A percentile compares a stretch with the other conserved stretches of the same genome.
Conservation (phyloP, 495 filamentous ascomycete genomes). For the Daldinia loculata region DNA sequence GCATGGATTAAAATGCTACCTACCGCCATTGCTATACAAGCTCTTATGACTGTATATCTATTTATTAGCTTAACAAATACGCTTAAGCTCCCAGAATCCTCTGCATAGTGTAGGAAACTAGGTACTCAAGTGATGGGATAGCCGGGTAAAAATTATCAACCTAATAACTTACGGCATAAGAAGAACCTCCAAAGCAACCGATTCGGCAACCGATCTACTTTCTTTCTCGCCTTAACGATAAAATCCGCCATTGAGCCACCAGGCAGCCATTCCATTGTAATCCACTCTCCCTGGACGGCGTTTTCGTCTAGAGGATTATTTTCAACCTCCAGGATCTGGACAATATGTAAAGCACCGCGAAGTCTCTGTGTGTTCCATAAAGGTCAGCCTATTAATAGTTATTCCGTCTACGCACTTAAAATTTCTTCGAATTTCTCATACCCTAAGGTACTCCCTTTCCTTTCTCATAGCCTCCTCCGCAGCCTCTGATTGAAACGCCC, state of each 20-base stretch:
- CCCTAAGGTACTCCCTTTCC: background rate
- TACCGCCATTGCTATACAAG: constrained; percentile 21
- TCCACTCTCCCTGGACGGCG: background rate
- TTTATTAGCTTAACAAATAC: constrained; percentile 4
- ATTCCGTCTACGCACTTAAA: too few species aligned
- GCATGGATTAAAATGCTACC: background rate
- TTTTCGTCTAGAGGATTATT: background rate
- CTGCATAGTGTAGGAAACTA: background rate
- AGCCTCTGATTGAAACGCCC: background rate
- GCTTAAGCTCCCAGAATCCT: too few species aligned
- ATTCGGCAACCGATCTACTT: constrained; percentile 4
- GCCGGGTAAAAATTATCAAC: too few species aligned
- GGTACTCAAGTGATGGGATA: background rate
- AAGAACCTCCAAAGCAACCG: constrained; percentile 33
- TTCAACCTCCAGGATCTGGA: background rate
- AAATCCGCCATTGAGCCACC: constrained; percentile 9
- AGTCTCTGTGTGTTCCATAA: background rate
- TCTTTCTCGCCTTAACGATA: background rate
- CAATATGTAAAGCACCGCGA: constrained; percentile 26
- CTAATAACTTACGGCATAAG: constrained; percentile 22
- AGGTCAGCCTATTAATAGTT: background rate
- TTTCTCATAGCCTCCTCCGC: background rate
- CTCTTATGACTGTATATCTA: constrained; percentile 19
- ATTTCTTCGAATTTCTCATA: background rate
- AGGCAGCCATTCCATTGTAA: constrained; percentile 19